Base-by-base conservation (phyloP, 192 early-diverging fungal genomes). In the Coemansia sp. region DNA sequence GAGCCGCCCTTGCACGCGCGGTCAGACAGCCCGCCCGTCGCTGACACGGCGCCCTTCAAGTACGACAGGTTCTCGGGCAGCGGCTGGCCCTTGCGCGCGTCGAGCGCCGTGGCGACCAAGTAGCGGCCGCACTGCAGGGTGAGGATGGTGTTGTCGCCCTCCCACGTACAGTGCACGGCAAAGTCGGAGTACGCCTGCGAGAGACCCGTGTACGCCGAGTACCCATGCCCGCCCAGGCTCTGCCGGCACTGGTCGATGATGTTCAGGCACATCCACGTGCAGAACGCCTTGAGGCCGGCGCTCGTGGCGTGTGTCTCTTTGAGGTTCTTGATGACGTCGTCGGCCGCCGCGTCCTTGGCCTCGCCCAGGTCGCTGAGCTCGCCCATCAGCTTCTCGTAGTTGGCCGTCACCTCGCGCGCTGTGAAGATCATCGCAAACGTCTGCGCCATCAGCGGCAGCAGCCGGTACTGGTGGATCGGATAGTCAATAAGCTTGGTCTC, bases 401-500 rank as follows among this genome's bases (percentile, higher is more conserved):
- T 86, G 61, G 86, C 84, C 3, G 76, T 84, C 76, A 94, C 91
- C 79, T 95, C 93, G 67, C 90, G 88, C 38, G 91, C 95, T 26
- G 94, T 91, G 65, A 97, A 97, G 65, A 90, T 88, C 90, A 96
- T 91, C 13, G 95, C 95, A 80, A 89, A 95, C 7, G 93, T 88
- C 85, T 93, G 92, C 26, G 95, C 93, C 63, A 97, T 85, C 64
- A 97, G 82, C 5, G 95, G 95, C 86, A 97, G 89, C 66, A 97
- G 78, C n/a, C 95, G 91, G 85, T 94, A 87, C 77, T 97, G 95
- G 82, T 97, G 95, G 59, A 97, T 94, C 43, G 91, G 89, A 72
- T 97, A 97, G 80, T 97, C 95, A 49, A 97, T 82, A 64, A 97
- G 84, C 79, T 95, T 95, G 61, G 91, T 95, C 78, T 97, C 95